Evolutionary conservation across 1,284 basidiomycete species (phyloP), one percentile per base, ranked within the genome.

Genomic region (Pascua guehoae): DNA sequence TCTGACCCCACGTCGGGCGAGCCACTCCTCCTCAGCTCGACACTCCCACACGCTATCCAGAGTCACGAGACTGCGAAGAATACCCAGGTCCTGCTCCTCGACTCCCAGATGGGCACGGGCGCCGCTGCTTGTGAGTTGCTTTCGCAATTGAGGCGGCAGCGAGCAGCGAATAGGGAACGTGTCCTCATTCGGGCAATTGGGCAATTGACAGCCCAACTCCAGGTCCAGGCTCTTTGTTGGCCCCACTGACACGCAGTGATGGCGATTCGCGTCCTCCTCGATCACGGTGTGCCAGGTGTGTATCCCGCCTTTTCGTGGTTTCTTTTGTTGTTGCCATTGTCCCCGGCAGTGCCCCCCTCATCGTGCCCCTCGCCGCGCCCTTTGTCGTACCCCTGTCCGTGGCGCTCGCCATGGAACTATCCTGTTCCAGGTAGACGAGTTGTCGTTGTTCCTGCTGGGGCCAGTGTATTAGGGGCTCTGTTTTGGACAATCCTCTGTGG

Each of bases 81-180:
- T 45, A 81, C 88, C 2, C 91, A 86, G 80, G 92, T 95, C 1
- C 87, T 97, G 71, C 76, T 98, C n/a, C 81, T 97, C 38, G 95
- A 98, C 71, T 89, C 90, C 4, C 94, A 92, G 81, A 92, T 98
- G 74, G 92, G 91, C 5, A 98, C 94, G 0, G 95, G 88, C 3
- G 94, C 95, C 0, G 86, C 94, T 5, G 93, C 91, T 0, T 88
- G 74, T 77, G 39, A 65, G 74, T 71, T 12, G 14, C 2, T 14
- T 44, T 10, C 40, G 24, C 24, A 32, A 32, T 46, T 24, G 12
- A 3, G 40, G 12, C 12, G 8, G 8, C n/a, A 2, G 4, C n/a
- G 12, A n/a, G 40, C 40, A 41, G 12, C 39, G 39, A 9, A 12
- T n/a, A n/a, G n/a, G n/a, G n/a, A n/a, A n/a, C n/a, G n/a, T 41